These are phyloP conservation scores for Globisporangium spiculum DNA, from an alignment of 352 stramenopile species.

Conservation along the genomic window DNA sequence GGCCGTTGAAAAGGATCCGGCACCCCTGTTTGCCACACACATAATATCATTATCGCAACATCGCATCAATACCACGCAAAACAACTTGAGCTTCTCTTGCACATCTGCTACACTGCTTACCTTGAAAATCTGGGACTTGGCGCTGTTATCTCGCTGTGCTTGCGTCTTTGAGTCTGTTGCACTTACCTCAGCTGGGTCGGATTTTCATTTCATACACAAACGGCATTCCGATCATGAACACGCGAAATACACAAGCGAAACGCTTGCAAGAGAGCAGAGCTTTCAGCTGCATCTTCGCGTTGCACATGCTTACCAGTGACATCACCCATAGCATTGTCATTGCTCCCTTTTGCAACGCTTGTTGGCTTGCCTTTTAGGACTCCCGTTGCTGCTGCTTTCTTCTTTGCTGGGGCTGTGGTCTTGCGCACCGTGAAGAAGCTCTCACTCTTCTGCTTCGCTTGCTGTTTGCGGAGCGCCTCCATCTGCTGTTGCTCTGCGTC, in stretches of 20 bases:
- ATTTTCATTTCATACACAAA: neutral
- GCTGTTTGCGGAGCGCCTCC: constrained; percentile 23
- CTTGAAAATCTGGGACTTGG: constrained; percentile 5
- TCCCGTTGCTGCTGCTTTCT: neutral
- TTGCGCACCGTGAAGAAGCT: constrained; percentile 36
- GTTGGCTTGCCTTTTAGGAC: neutral
- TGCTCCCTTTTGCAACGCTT: neutral
- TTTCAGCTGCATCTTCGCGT: neutral
- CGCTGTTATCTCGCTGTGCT: neutral
- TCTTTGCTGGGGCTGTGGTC: neutral
- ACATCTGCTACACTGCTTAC: neutral
- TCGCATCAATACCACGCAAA: neutral
- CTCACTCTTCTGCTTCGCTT: constrained; percentile 32
- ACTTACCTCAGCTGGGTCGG: neutral
- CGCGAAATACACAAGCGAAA: neutral
- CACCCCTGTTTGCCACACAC: constrained; percentile 44
- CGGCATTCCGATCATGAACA: neutral
- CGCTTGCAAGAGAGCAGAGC: neutral
- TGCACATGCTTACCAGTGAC: neutral
- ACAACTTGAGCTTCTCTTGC: neutral
- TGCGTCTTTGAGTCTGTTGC: neutral
- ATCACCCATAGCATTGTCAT: neutral
- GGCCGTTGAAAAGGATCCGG: constrained; percentile 76
- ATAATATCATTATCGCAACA: neutral
- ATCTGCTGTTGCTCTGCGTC: constrained; percentile 23